Conservation (phyloP, 176 grass and related monocot genomes). For the Saccharum officinarum region DNA sequence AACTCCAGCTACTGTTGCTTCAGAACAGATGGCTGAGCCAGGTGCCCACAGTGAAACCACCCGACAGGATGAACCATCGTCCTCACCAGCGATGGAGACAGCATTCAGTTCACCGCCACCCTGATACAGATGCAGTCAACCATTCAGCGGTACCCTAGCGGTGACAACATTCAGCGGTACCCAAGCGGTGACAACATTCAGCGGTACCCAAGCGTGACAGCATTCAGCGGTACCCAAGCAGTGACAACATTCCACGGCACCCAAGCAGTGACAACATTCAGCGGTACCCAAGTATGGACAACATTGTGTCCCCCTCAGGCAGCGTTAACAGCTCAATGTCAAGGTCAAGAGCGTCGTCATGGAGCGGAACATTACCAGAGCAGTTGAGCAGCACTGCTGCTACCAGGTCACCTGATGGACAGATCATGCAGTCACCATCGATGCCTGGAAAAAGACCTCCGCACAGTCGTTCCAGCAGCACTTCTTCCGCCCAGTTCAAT, state of each 20-base stretch:
- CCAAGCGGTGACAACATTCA: slow-evolving; percentile 32
- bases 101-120: slow-evolving; percentile 45
- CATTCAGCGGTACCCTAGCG: slow-evolving; percentile 36
- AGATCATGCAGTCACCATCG: slow-evolving; percentile 28
- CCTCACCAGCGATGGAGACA: slow-evolving; percentile 24
- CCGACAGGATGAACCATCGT: slow-evolving; percentile 3
- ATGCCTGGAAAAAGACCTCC: slow-evolving; percentile 31
- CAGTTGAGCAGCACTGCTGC: slow-evolving; percentile 11
- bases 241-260: too few relatives aligned
- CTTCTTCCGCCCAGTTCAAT: slow-evolving; percentile 21
- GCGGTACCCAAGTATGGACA: slow-evolving; percentile 64
- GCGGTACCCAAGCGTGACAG: slow-evolving; percentile 33
- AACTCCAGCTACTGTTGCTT: slow-evolving; percentile 20
- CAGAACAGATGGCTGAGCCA: slow-evolving; percentile 28
- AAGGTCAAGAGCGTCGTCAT: slow-evolving; percentile 64
- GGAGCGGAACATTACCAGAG: slow-evolving; percentile 66
- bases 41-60: slow-evolving; percentile 14
- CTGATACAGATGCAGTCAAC: slow-evolving; percentile 19
- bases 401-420: slow-evolving; percentile 32
- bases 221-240: slow-evolving; percentile 59
- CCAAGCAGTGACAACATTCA: slow-evolving; percentile 52
- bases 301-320: slow-evolving; percentile 44
- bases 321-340: slow-evolving; percentile 36
- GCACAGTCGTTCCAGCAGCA: slow-evolving; percentile 44
- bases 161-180: background rate